A percentile compares a stretch with the other conserved stretches of the same genome.
Evolutionary conservation across 345 rosid species (phyloP).

Genomic region (thale cress (Arabidopsis thaliana)): DNA sequence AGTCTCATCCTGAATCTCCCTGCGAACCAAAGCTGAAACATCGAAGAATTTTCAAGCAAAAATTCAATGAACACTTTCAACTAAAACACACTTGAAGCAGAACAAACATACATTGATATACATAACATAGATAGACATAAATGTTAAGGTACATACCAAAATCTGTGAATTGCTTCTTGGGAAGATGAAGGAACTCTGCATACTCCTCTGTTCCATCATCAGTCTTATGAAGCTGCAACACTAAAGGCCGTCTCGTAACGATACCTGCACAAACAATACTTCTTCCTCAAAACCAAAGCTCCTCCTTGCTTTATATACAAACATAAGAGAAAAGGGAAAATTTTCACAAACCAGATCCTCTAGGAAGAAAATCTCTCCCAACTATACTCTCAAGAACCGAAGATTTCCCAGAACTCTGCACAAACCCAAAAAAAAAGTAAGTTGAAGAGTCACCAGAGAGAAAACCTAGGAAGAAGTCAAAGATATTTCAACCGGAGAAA

Average conservation of each 20-base stretch:
- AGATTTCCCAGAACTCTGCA: constrained; percentile 95
- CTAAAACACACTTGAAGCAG: background rate
- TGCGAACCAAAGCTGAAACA: constrained; percentile 72
- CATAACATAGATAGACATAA: background rate
- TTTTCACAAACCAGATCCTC: constrained; percentile 82
- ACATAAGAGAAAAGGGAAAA: background rate
- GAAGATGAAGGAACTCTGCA: constrained; percentile 88
- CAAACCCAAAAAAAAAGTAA: background rate
- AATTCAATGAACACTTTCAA: background rate
- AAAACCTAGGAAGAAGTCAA: constrained; percentile 28
- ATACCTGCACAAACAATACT: constrained; percentile 56
- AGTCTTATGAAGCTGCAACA: constrained; percentile 82
- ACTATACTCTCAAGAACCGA: constrained; percentile 98
- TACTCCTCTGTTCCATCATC: constrained; percentile 77
- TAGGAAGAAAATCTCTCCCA: constrained; percentile 93
- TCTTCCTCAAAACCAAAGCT: constrained; percentile 13
- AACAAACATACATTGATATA: background rate
- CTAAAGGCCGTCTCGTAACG: constrained; percentile 91
- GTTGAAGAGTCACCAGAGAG: constrained; percentile 5
- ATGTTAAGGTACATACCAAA: constrained; percentile 52
- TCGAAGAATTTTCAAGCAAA: background rate
- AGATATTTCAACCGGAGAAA: background rate
- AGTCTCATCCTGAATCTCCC: constrained; percentile 94
- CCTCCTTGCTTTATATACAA: background rate
- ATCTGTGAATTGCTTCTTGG: constrained; percentile 70